A percentile compares a stretch with the other conserved stretches of the same genome.
Evolutionary conservation across 495 filamentous ascomycete species (phyloP).

Genomic region (Aspergillus taichungensis): DNA sequence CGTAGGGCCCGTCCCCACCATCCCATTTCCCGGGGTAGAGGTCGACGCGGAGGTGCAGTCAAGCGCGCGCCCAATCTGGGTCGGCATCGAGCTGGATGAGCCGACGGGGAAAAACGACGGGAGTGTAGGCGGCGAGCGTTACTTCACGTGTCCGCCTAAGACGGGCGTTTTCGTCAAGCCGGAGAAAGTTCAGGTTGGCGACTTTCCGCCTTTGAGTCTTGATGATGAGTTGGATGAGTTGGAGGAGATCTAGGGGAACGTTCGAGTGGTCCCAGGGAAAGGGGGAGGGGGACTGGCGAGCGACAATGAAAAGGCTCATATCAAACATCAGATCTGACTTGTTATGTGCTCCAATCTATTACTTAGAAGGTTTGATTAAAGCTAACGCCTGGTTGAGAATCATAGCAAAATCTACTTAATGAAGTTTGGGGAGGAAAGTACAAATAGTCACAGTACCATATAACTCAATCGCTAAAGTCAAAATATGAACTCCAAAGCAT

Average conservation of each 20-base stretch:
- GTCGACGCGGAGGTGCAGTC: conserved; percentile 15
- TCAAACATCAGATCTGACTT: no score
- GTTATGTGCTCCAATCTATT: no score
- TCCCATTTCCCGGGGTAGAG: conserved; percentile 49
- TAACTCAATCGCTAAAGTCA: conserved; percentile 20
- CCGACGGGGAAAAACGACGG: conserved; percentile 88
- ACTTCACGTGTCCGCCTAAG: conserved; percentile 65
- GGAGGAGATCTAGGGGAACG: conserved; percentile 64
- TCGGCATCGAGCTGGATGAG: conserved; percentile 79
- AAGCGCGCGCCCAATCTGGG: conserved; percentile 58
- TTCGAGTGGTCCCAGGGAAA: conserved; percentile 4
- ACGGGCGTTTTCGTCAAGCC: conserved; percentile 82
- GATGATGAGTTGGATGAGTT: conserved; percentile 65
- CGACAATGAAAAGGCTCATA: no score
- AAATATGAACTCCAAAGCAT: conserved; percentile 1
- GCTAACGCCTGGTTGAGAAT: neutral
- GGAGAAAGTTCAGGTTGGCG: conserved; percentile 81
- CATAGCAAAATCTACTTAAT: no score
- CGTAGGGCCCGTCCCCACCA: conserved; percentile 72
- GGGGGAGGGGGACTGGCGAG: neutral
- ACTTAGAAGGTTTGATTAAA: neutral
- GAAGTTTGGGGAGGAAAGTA: no score
- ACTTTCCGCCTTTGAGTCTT: conserved; percentile 57
- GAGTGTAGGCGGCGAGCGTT: conserved; percentile 63
- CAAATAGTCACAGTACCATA: conserved; percentile 15